Conservation (phyloP, 2,329 filamentous ascomycete genomes). For the Fusarium vanettenii region DNA sequence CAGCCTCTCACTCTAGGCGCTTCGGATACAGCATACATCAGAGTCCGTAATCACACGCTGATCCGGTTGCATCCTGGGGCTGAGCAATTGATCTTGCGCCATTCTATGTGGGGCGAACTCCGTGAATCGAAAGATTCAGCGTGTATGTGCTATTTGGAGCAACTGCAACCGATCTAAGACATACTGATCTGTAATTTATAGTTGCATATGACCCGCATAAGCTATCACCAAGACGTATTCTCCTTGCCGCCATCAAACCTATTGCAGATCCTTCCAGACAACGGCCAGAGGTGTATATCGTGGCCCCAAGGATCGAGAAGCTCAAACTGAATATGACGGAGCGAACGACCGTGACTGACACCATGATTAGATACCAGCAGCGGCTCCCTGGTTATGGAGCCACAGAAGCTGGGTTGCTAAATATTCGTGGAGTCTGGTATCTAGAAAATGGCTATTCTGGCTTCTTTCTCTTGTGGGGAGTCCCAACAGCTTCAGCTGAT, state of each 20-base stretch:
- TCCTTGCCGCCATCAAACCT: not conserved
- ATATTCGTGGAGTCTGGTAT: not conserved
- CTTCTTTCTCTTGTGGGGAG: not conserved
- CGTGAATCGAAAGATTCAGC: no score
- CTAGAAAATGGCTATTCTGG: not conserved
- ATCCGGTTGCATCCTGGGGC: not conserved
- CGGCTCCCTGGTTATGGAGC: not conserved
- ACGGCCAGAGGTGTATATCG: not conserved
- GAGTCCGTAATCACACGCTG: not conserved
- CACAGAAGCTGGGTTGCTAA: not conserved
- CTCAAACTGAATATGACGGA: not conserved
- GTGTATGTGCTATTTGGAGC: not conserved
- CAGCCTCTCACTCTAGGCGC: not conserved
- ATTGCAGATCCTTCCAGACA: not conserved
- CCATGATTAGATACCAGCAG: not conserved
- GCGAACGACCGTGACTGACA: not conserved
- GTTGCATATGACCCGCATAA: not conserved
- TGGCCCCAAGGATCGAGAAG: not conserved
- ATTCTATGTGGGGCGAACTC: no score
- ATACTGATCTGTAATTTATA: not conserved
- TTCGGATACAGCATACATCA: not conserved
- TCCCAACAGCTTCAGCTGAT: no score
- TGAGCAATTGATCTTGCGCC: no score
- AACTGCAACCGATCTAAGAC: not conserved
- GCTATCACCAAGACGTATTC: not conserved